Evolutionary conservation across 202 grass and related monocot genomes (phyloP), one percentile per base, ranked within the genome.

Genomic region (Zizania palustris): DNA sequence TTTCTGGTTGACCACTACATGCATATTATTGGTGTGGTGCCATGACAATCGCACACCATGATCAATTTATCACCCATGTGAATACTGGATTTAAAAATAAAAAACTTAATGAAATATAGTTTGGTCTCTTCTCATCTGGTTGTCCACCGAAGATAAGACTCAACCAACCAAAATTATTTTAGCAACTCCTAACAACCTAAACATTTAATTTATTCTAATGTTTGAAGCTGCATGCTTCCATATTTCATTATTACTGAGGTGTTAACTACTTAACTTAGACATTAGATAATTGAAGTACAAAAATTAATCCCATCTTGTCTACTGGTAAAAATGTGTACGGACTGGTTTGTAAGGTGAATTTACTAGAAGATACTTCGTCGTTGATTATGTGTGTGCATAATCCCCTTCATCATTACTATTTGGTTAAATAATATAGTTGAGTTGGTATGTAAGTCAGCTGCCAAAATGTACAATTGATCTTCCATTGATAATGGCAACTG

Each of bases 341-440:
- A 46, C 59, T 63, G 10, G 16, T 62, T 62, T 38, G 34, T 63
- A 45, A 63, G 60, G 55, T 63, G 58, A 44, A 59, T 48, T 45
- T 62, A 46, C 57, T 62, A 36, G 34, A 50, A 64, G 43, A n/a
- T 48, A 56, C 57, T 64, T 75, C 15, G 22, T 21, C 11, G 11
- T 76, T 63, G 44, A 76, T 64, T 75, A 11, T 35, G 12, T 5
- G 61, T 42, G 12, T 65, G 2, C 45, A 76, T 77, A 63, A 77
- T 46, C 9, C 58, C 39, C 48, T 16, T 45, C 4, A 18, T 75
- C n/a, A n/a, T 54, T 4, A 34, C 22, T 64, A 75, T 75, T 43
- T 15, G 16, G 33, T 44, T 45, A 45, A 8, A 14, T 54, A 40
- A 54, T 40, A 51, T 53, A 33, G 48, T 63, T 11, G 19, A 20